Percentiles rank a stretch among this genome's conserved stretches.
Conservation (phyloP, 176 grass and related monocot species). For the Musa beccarii region DNA sequence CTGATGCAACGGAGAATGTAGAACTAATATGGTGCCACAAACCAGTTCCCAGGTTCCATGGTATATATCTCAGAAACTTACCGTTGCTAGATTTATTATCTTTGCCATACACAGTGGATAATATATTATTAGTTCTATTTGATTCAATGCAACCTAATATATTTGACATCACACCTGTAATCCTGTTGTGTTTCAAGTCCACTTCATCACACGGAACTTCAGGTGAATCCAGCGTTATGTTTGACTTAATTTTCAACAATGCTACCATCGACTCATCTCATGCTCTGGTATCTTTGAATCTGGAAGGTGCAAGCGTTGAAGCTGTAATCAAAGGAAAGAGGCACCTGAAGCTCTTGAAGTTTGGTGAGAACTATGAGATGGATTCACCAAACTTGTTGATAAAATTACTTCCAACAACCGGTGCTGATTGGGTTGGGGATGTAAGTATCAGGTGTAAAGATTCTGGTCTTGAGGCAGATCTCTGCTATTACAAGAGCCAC, state of each 20-base stretch:
- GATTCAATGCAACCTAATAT: too few species aligned
- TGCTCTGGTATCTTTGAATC: neutral
- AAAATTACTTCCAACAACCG: constrained; percentile 42
- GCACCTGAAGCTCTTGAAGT: constrained; percentile 32
- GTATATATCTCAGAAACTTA: constrained; percentile 14
- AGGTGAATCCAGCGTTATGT: too few species aligned
- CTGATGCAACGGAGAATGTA: constrained; percentile 29
- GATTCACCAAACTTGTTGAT: constrained; percentile 72
- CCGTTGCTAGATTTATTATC: neutral
- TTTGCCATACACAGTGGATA: neutral
- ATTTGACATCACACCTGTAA: too few species aligned
- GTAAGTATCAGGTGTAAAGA: constrained; percentile 49
- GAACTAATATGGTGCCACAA: constrained; percentile 70
- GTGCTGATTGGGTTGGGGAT: constrained; percentile 51
- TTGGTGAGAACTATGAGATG: constrained; percentile 55
- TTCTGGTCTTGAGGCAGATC: constrained; percentile 47
- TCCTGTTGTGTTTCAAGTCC: too few species aligned
- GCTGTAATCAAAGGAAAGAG: constrained; percentile 51
- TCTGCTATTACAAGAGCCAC: constrained; percentile 42
- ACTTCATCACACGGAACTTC: too few species aligned
- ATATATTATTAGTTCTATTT: too few species aligned
- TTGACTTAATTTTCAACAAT: too few species aligned
- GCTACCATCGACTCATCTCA: too few species aligned
- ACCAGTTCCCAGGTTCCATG: constrained; percentile 53
- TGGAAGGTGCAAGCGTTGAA: constrained; percentile 51